Conservation (phyloP, 768 basidiomycete genomes). For the Naganishia friedmannii region DNA sequence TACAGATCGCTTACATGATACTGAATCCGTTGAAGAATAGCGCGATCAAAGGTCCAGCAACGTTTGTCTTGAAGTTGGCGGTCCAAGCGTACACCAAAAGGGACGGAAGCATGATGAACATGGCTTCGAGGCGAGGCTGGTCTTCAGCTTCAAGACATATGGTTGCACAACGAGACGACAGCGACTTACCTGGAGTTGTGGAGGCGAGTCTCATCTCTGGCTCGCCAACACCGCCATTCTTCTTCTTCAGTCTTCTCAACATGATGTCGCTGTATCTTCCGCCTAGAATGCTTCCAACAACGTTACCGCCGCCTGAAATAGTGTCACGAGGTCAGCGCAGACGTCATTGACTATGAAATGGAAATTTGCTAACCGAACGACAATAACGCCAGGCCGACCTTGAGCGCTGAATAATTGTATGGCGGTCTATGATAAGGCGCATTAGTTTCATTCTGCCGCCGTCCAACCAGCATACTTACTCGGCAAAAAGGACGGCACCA, state of each 20-base stretch:
- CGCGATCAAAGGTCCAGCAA: conserved; percentile 68
- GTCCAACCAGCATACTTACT: conserved; percentile 27
- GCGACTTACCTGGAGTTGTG: conserved; percentile 11
- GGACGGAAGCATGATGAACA: conserved; percentile 62
- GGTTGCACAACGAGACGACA: neutral
- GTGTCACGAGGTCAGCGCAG: conserved; percentile 65
- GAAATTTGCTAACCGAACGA: conserved; percentile 59
- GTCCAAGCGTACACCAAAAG: conserved; percentile 75
- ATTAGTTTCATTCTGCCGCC: neutral
- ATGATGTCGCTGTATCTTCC: conserved; percentile 63
- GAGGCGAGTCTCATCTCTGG: conserved; percentile 57
- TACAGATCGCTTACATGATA: conserved; percentile 60
- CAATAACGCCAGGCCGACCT: conserved; percentile 73
- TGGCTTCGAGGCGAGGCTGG: conserved; percentile 48
- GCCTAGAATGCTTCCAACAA: conserved; percentile 61
- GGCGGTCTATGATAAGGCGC: conserved; percentile 41
- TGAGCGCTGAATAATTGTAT: conserved; percentile 68
- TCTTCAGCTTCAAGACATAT: neutral
- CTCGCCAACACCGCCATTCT: conserved; percentile 57
- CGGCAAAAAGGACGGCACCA: conserved; percentile 65
- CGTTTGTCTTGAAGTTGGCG: conserved; percentile 61
- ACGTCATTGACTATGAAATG: neutral
- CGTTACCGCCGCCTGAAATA: conserved; percentile 62
- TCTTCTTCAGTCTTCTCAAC: conserved; percentile 54
- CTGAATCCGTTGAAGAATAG: conserved; percentile 73